Conservation (phyloP, 2,329 filamentous ascomycete genomes). For the Dactylellina leptospora region DNA sequence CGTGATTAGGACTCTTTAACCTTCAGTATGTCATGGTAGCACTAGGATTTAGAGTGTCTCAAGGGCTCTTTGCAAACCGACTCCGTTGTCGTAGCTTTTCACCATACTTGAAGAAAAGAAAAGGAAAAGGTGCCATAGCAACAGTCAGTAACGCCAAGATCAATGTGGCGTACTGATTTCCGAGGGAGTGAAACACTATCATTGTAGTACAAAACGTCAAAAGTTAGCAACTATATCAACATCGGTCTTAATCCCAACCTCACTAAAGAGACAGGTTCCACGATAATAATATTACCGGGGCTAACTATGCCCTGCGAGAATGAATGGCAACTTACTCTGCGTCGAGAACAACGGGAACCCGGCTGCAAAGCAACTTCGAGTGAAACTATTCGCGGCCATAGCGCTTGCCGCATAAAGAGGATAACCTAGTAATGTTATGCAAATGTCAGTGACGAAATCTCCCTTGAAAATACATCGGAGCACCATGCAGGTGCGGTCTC, state of each 20-base stretch:
- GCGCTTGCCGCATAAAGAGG: conserved; percentile 78
- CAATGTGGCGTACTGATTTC: conserved; percentile 74
- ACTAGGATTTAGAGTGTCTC: background rate
- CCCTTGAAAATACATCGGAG: conserved; percentile 56
- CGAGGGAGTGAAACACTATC: conserved; percentile 72
- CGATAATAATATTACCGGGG: conserved; percentile 49
- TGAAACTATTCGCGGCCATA: conserved; percentile 83
- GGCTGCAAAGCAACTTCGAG: conserved; percentile 80
- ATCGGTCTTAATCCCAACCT: conserved; percentile 10
- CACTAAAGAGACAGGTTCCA: background rate
- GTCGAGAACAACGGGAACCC: conserved; percentile 79
- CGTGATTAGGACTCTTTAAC: no score
- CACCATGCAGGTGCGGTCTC: background rate
- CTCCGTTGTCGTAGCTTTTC: conserved; percentile 68
- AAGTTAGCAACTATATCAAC: no score
- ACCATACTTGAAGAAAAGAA: conserved; percentile 64
- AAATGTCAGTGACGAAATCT: conserved; percentile 63
- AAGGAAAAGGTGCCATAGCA: conserved; percentile 71
- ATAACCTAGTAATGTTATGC: conserved; percentile 69
- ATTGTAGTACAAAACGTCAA: conserved; percentile 40
- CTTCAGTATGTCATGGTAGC: background rate
- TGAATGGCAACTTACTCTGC: conserved; percentile 63
- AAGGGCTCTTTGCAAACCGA: conserved; percentile 63
- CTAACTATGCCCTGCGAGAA: conserved; percentile 61
- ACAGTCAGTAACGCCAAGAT: conserved; percentile 71